Evolutionary conservation across 768 basidiomycete species (phyloP).

Genomic region (Cytidiella melzeri): DNA sequence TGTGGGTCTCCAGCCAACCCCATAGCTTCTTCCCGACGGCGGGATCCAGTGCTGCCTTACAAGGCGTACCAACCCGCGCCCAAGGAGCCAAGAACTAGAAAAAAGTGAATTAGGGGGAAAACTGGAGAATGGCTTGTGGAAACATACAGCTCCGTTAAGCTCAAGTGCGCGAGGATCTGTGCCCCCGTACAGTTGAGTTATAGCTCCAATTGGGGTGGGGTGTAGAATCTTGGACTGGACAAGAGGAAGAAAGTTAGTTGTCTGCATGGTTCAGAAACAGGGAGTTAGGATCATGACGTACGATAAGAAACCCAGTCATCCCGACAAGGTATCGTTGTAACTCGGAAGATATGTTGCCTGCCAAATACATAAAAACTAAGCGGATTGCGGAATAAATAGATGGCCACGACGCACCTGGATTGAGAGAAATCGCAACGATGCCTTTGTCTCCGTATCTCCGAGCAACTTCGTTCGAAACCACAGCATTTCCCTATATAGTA

Average conservation of each 20-base stretch:
- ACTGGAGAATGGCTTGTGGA: neutral
- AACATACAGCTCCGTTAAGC: slow-evolving; percentile 37
- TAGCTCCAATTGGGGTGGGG: slow-evolving; percentile 25
- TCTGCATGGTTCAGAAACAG: slow-evolving; percentile 4
- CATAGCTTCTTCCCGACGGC: neutral
- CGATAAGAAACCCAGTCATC: neutral
- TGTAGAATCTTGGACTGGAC: slow-evolving; percentile 22
- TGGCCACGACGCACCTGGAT: slow-evolving; percentile 36
- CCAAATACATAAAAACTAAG: no score
- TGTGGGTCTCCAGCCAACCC: neutral
- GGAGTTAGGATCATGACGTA: neutral
- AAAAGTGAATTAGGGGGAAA: neutral
- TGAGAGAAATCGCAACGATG: slow-evolving; percentile 39
- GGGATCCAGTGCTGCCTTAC: neutral
- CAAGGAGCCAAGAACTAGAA: neutral
- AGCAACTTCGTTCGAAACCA: slow-evolving; percentile 41
- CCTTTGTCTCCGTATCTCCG: slow-evolving; percentile 38
- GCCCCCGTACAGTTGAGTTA: slow-evolving; percentile 28
- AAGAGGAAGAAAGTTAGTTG: slow-evolving; percentile 3
- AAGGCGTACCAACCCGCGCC: neutral
- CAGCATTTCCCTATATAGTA: slow-evolving; percentile 35
- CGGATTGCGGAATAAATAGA: no score
- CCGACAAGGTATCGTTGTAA: neutral
- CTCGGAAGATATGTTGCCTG: neutral
- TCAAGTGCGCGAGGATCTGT: slow-evolving; percentile 33